These are phyloP conservation scores for Mortierella sp. DNA, from an alignment of 371 early-diverging fungal genomes.

Conservation along the genomic window DNA sequence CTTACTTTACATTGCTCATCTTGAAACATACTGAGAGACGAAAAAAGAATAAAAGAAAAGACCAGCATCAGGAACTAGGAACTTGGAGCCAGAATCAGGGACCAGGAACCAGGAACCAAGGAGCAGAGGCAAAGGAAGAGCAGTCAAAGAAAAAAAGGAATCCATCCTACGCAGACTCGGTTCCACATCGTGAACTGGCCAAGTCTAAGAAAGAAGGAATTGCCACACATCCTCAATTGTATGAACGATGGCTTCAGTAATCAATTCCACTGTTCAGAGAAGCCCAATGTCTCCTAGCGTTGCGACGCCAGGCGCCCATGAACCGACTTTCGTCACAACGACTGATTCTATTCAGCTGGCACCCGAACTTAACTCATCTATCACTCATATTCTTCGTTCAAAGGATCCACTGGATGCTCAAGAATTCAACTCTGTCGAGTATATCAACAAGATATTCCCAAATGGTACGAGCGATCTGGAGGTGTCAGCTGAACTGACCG, in stretches of 20 bases:
- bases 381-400: conserved; percentile 62
- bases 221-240: neutral
- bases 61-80: neutral
- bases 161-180: neutral
- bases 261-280: neutral
- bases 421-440: conserved; percentile 79
- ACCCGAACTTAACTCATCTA: conserved; percentile 63
- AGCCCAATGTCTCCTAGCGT: conserved; percentile 13
- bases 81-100: neutral
- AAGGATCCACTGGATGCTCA: conserved; percentile 78
- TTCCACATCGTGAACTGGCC: neutral
- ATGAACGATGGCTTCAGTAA: conserved; percentile 3
- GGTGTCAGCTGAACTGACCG: neutral
- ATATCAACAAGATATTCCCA: conserved; percentile 88
- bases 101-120: neutral
- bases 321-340: conserved; percentile 38
- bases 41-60: too few species aligned
- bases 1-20: neutral
- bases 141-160: neutral
- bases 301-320: neutral
- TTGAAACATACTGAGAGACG: neutral
- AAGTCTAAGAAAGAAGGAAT: neutral
- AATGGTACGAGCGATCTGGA: conserved; percentile 60
- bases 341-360: conserved; percentile 61
- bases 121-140: neutral